Evolutionary conservation across 306 rosid genomes (phyloP), one percentile per base, ranked within the genome.

Genomic region (Canavalia ensiformis): DNA sequence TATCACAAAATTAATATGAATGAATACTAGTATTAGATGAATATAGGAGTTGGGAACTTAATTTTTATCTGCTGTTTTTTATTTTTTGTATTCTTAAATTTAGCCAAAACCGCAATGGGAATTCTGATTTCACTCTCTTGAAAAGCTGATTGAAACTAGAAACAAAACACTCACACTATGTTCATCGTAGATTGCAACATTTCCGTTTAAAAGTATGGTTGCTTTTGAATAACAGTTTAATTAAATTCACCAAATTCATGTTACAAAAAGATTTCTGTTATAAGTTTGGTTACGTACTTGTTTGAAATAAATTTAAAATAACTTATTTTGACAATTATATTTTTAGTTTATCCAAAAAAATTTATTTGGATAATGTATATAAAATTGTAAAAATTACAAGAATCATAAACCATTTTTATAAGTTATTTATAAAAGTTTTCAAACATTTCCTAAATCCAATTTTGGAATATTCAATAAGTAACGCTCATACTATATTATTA

Each of bases 131-230:
- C 28, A 29, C 25, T 28, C 35, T 59, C n/a, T 59, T 59, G 66
- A 7, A 65, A 18, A 72, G n/a, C 18, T 51, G n/a, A 72, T 18
- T 73, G 52, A 73, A 41, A 56, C 49, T 39, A 2, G 66, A 28
- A 35, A 39, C 34, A 71, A 1, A 31, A 25, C 35, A 72, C 49
- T 35, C 18, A 55, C 18, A 55, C 29, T 5, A 42, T 44, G 44
- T 74, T 4, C 35, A 29, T 57, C 59, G 35, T 12, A 7, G 35
- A 31, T 30, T 13, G 33, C 4, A 7, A 2, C 39, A 18, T 41
- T 37, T 51, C 1, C 54, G 5, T 37, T 35, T 7, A 35, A 18
- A 74, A 30, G 1, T 57, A 56, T 18, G 25, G 25, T 18, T 18
- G 25, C 25, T 18, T 18, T 18, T 18, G 25, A 18, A 18, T 18